Evolutionary conservation across 352 stramenopile genomes (phyloP).

Genomic region (Phytopythium montanum): DNA sequence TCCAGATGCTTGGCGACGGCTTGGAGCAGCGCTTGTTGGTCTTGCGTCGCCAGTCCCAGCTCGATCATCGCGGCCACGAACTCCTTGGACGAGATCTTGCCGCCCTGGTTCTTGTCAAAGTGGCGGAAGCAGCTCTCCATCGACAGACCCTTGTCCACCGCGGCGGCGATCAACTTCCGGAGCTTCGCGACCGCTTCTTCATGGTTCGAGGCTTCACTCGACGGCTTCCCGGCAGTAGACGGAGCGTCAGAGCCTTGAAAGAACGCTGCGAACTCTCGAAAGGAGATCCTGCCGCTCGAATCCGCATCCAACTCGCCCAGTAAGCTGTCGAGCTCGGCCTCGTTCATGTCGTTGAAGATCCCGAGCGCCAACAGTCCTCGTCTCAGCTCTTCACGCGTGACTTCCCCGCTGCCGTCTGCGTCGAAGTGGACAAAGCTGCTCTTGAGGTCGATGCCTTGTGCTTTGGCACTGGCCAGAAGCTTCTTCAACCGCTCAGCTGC

Average conservation of each 20-base stretch:
- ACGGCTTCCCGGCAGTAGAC: not conserved
- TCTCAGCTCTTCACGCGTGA: slow-evolving; percentile 56
- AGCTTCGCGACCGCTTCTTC: slow-evolving; percentile 32
- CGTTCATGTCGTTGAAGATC: slow-evolving; percentile 37
- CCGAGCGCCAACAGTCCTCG: slow-evolving; percentile 41
- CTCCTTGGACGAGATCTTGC: slow-evolving; percentile 53
- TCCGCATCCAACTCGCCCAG: slow-evolving; percentile 45
- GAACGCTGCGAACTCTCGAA: slow-evolving; percentile 53
- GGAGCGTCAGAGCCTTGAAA: slow-evolving; percentile 10
- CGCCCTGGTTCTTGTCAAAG: slow-evolving; percentile 83
- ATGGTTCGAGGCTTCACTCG: not conserved
- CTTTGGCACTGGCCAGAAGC: slow-evolving; percentile 29
- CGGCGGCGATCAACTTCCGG: slow-evolving; percentile 35
- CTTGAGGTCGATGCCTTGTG: slow-evolving; percentile 38
- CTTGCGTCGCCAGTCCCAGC: slow-evolving; percentile 32
- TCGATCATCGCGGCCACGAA: slow-evolving; percentile 55
- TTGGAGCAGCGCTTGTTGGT: slow-evolving; percentile 21
- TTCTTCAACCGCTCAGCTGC: slow-evolving; percentile 14
- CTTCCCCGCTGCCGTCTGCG: slow-evolving; percentile 44
- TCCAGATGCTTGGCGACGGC: slow-evolving; percentile 55
- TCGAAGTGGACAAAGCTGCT: slow-evolving; percentile 72
- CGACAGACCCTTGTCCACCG: slow-evolving; percentile 42
- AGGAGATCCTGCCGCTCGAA: slow-evolving; percentile 48
- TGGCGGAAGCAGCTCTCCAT: slow-evolving; percentile 66
- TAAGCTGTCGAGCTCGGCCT: slow-evolving; percentile 40